These are phyloP conservation scores for Zygosaccharomyces pseudorouxii DNA, from an alignment of 805 yeast genomes.

Conservation along the genomic window DNA sequence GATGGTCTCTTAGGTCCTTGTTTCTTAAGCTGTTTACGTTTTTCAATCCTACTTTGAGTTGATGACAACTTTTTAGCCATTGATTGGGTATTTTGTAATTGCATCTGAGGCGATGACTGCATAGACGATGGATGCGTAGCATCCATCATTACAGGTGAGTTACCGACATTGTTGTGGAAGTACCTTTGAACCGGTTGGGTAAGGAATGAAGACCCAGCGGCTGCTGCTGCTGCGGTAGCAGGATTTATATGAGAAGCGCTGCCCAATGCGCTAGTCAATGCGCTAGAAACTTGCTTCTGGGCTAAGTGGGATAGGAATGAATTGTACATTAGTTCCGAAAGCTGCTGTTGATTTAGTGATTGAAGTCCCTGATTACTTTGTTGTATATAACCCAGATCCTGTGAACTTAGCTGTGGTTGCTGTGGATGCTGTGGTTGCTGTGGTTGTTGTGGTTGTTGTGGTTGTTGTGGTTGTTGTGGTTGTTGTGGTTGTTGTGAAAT, in stretches of 20 bases:
- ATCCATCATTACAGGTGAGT: conserved; percentile 24
- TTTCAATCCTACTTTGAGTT: conserved; percentile 36
- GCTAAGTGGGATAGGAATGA: conserved; percentile 33
- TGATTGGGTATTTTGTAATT: conserved; percentile 16
- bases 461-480: conserved; percentile 2
- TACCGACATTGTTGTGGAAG: conserved; percentile 23
- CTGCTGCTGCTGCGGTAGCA: conserved; percentile 22
- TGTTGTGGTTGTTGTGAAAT: conserved; percentile 4
- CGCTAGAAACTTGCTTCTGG: conserved; percentile 28
- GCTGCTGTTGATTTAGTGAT: conserved; percentile 27
- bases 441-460: conserved; percentile 3
- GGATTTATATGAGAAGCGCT: conserved; percentile 21
- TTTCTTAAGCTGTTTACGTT: conserved; percentile 34
- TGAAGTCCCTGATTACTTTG: conserved; percentile 15
- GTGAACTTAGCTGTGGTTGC: conserved; percentile 14
- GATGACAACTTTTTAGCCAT: conserved; percentile 33
- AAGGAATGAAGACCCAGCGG: conserved; percentile 20
- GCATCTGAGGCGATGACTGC: conserved; percentile 22
- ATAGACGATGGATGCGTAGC: conserved; percentile 22
- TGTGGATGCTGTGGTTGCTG: background rate
- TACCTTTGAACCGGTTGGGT: conserved; percentile 29
- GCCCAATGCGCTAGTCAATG: conserved; percentile 17
- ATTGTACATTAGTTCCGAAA: conserved; percentile 35
- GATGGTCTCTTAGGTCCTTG: conserved; percentile 38
- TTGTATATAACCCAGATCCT: conserved; percentile 20